phyloP scores from a whole-genome alignment of 2,329 filamentous ascomycete species.

The Aspergillus latus region DNA sequence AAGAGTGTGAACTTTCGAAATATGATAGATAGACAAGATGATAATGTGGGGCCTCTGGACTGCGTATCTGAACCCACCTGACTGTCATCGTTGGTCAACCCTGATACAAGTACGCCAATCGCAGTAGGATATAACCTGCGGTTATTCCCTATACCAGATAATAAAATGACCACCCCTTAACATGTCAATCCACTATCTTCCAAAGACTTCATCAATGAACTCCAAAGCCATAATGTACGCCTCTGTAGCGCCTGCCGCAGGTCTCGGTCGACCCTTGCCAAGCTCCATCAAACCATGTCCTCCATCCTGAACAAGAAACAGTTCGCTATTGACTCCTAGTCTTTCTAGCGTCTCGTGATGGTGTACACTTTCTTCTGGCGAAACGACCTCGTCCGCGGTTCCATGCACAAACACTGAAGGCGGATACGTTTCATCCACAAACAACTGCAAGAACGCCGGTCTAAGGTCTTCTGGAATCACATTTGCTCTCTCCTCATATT shows the following conservation, averaged over 20 bases:
- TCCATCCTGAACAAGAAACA: slow-evolving; percentile 20
- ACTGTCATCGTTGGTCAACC: no score
- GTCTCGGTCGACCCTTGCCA: neutral
- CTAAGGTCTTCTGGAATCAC: slow-evolving; percentile 18
- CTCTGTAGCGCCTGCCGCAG: slow-evolving; percentile 5
- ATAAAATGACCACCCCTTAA: no score
- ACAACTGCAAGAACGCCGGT: slow-evolving; percentile 18
- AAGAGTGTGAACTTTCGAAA: no score
- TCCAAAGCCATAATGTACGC: slow-evolving; percentile 20
- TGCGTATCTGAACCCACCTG: no score
- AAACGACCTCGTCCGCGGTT: slow-evolving; percentile 24
- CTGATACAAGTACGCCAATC: no score
- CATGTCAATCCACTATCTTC: neutral
- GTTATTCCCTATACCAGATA: no score
- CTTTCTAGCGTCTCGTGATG: slow-evolving; percentile 20
- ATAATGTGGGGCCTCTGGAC: no score
- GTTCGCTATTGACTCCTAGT: slow-evolving; percentile 17
- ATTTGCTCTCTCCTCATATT: slow-evolving; percentile 13
- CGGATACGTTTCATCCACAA: slow-evolving; percentile 18
- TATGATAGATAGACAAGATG: no score
- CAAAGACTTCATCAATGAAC: slow-evolving; percentile 21
- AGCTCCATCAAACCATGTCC: slow-evolving; percentile 20
- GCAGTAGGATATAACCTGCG: no score
- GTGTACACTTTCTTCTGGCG: slow-evolving; percentile 18
- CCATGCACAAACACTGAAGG: slow-evolving; percentile 26